Evolutionary conservation across 2,329 filamentous ascomycete species (phyloP).

Genomic region (Apiospora phragmitis): DNA sequence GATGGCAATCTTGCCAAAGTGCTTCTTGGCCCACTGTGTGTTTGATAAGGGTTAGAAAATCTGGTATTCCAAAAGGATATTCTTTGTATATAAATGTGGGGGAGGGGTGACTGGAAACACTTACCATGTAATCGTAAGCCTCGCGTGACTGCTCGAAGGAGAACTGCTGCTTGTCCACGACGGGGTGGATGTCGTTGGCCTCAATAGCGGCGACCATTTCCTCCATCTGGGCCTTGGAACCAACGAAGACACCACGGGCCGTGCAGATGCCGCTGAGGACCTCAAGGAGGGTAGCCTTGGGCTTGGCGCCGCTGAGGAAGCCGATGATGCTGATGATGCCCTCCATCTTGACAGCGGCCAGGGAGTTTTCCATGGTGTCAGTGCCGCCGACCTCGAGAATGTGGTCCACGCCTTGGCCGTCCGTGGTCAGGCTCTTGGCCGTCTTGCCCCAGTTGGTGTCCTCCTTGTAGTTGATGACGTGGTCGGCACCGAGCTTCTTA

Average conservation of each 20-base stretch:
- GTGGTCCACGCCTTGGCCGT: slow-evolving; percentile 47
- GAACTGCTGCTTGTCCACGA: slow-evolving; percentile 40
- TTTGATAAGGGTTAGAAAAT: too few relatives aligned
- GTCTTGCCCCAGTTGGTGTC: slow-evolving; percentile 46
- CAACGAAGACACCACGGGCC: slow-evolving; percentile 42
- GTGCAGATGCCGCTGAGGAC: slow-evolving; percentile 40
- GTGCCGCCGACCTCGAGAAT: slow-evolving; percentile 50
- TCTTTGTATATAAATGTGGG: too few relatives aligned
- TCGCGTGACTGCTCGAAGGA: slow-evolving; percentile 37
- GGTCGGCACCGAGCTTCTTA: slow-evolving; percentile 48
- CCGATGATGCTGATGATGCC: slow-evolving; percentile 48
- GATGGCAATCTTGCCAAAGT: slow-evolving; percentile 57
- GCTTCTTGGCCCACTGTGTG: slow-evolving; percentile 52
- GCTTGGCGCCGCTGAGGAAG: slow-evolving; percentile 42
- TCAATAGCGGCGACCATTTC: slow-evolving; percentile 46
- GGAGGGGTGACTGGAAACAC: too few relatives aligned
- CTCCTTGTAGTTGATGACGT: slow-evolving; percentile 52
- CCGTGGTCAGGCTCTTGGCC: slow-evolving; percentile 41
- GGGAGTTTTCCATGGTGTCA: slow-evolving; percentile 43
- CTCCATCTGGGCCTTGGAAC: slow-evolving; percentile 39
- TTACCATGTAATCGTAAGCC: slow-evolving; percentile 57
- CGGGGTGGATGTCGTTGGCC: slow-evolving; percentile 42
- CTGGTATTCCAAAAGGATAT: too few relatives aligned
- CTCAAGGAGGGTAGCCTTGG: slow-evolving; percentile 54
- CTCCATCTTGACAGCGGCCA: slow-evolving; percentile 45